Evolutionary conservation across 1,139 yeast genomes (phyloP).

Genomic region (Taphrina sp.): DNA sequence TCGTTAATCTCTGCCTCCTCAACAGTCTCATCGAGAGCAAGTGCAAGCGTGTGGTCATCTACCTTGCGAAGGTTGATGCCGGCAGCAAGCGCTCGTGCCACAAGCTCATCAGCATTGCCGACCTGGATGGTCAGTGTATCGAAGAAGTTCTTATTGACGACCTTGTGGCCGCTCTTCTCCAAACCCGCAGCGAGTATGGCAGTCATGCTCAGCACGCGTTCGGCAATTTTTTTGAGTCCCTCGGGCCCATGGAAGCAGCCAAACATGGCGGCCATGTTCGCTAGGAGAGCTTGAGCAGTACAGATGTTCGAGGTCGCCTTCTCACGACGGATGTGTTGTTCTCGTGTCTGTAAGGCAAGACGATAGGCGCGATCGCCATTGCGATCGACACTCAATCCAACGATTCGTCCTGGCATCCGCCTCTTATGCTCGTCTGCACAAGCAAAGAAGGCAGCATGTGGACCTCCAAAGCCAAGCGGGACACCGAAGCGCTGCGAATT

Average conservation of each 20-base stretch:
- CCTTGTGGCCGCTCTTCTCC: conserved; percentile 49
- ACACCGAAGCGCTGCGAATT: conserved; percentile 95
- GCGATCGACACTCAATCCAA: conserved; percentile 90
- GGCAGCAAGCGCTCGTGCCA: conserved; percentile 58
- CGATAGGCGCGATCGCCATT: conserved; percentile 84
- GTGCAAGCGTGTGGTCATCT: conserved; percentile 59
- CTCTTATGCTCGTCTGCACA: conserved; percentile 75
- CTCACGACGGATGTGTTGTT: conserved; percentile 95
- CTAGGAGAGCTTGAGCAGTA: conserved; percentile 94
- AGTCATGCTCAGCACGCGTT: conserved; percentile 73
- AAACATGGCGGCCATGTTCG: conserved; percentile 92
- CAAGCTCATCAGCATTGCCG: conserved; percentile 54
- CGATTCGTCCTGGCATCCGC: conserved; percentile 93
- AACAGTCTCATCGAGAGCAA: conserved; percentile 85
- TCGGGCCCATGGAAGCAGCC: conserved; percentile 95
- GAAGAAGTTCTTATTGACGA: conserved; percentile 68
- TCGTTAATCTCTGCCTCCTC: conserved; percentile 59
- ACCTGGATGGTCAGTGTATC: conserved; percentile 79
- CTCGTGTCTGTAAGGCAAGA: conserved; percentile 94
- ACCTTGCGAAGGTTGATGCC: conserved; percentile 77
- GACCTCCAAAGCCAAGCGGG: conserved; percentile 97
- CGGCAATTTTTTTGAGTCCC: conserved; percentile 79
- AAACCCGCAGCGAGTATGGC: conserved; percentile 59
- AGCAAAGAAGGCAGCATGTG: conserved; percentile 97
- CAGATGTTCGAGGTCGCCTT: conserved; percentile 97